Percentiles rank a stretch among this genome's conserved stretches.
These are phyloP conservation scores for Xanthoconium stramineum DNA, from an alignment of 768 basidiomycete genomes.

Conservation along the genomic window DNA sequence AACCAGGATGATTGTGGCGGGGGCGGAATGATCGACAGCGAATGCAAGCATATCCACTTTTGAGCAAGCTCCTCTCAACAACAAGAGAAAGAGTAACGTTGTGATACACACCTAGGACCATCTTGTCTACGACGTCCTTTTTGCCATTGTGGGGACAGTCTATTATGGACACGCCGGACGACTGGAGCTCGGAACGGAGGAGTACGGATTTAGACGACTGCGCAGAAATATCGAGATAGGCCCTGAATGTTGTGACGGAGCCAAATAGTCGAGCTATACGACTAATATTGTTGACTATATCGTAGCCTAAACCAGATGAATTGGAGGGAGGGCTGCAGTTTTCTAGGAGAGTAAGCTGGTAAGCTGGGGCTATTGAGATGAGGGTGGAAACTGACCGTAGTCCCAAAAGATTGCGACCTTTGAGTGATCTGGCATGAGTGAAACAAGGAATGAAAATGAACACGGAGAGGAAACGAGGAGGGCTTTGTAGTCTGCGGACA, in stretches of 20 bases:
- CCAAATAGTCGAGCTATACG: slow-evolving; percentile 46
- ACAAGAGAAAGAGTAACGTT: background rate
- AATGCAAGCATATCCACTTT: slow-evolving; percentile 66
- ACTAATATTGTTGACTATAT: slow-evolving; percentile 42
- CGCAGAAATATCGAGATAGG: slow-evolving; percentile 49
- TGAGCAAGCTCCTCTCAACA: slow-evolving; percentile 2
- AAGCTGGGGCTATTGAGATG: background rate
- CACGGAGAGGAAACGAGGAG: slow-evolving; percentile 3
- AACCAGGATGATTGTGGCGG: slow-evolving; percentile 58
- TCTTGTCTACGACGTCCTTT: slow-evolving; percentile 44
- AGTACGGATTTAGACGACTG: slow-evolving; percentile 32
- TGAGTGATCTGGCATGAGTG: slow-evolving; percentile 32
- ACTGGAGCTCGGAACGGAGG: slow-evolving; percentile 42
- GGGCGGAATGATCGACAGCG: slow-evolving; percentile 57
- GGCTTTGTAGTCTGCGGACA: slow-evolving; percentile 23
- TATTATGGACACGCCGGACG: slow-evolving; percentile 42
- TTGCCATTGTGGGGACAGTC: slow-evolving; percentile 34
- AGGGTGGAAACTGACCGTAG: slow-evolving; percentile 26
- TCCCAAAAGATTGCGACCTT: slow-evolving; percentile 45
- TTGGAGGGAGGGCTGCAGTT: slow-evolving; percentile 32
- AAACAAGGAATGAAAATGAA: slow-evolving; percentile 10
- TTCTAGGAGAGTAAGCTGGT: slow-evolving; percentile 21
- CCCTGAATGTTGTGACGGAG: slow-evolving; percentile 47
- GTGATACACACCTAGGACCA: slow-evolving; percentile 39
- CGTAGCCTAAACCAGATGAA: slow-evolving; percentile 36